Conservation (phyloP, 371 early-diverging fungal species). For the Actinomucor elegans region DNA sequence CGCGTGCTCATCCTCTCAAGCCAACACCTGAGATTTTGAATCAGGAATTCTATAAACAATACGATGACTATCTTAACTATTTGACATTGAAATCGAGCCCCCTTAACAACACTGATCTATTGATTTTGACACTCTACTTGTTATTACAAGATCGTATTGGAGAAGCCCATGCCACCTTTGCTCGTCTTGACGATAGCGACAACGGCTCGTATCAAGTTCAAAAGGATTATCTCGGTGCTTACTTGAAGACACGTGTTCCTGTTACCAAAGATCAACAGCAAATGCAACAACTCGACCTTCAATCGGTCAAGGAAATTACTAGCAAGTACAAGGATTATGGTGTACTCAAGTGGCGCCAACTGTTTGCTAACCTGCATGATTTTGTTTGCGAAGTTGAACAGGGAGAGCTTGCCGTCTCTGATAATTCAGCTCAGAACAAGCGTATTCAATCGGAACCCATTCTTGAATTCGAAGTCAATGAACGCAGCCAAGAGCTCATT, state of each 20-base stretch:
- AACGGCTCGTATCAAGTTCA: conserved; percentile 34
- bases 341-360: conserved; percentile 44
- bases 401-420: conserved; percentile 4
- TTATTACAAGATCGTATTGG: conserved; percentile 56
- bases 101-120: conserved; percentile 28
- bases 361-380: conserved; percentile 42
- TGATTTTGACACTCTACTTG: conserved; percentile 45
- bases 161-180: conserved; percentile 43
- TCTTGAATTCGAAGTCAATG: conserved; percentile 27
- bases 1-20: conserved; percentile 31
- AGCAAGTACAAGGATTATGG: conserved; percentile 44
- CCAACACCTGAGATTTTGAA: conserved; percentile 36
- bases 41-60: conserved; percentile 41
- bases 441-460: conserved; percentile 25
- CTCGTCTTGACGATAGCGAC: conserved; percentile 4
- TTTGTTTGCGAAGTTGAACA: conserved; percentile 47
- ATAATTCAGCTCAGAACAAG: not conserved
- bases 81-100: conserved; percentile 32
- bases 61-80: conserved; percentile 41
- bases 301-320: conserved; percentile 29
- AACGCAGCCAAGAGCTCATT: conserved; percentile 10
- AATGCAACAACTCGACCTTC: conserved; percentile 28
- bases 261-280: conserved; percentile 4
- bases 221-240: conserved; percentile 53
- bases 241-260: conserved; percentile 49